Base-by-base conservation (phyloP, 2,329 filamentous ascomycete genomes). In the Fusarium sp. region DNA sequence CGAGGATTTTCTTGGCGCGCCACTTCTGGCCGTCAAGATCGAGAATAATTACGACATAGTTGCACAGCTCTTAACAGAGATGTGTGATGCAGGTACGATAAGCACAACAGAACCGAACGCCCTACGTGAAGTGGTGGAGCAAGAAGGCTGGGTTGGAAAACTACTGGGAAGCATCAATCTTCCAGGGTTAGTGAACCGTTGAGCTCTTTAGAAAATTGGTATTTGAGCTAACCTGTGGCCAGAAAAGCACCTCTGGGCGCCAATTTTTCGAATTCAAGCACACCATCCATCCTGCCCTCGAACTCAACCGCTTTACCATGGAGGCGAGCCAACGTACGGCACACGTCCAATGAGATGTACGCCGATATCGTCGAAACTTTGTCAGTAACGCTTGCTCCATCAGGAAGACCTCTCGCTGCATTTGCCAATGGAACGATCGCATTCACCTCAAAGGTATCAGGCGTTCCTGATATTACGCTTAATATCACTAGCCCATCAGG, bases 331-430 rank as follows among this genome's bases (percentile, higher is more conserved):
- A 97, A 97, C 78, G 96, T 99, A 60, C 89, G 95, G 21, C 96
- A 99, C 82, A 98, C 96, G 8, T 97, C 94, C 62, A 99, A 98
- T 82, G 96, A 99, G 82, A 88, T 99, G 75, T 98, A 98, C 81
- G 96, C 97, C 64, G 96, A 99, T 81, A 91, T 99, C 18, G 91
- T 99, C 69, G 96, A 99, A 84, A 94, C 94, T 3, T 86, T 99
- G 1, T 90, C 91, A 2, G 94, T 98, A 44, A 97, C 93, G 0
- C 88, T 98, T 46, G 95, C 96, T 1, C 96, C 96, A 0, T 98
- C 95, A 1, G 96, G 96, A 9, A 89, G 95, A 19, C 92, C 96
- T 2, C 87, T 99, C 28, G 91, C 94, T 12, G 96, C 96, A 6
- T 92, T 97, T 73, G 93, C 94, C 19, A 93, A 96, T 76, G 96